phyloP scores from a whole-genome alignment of 768 basidiomycete genomes.

The Lentinula aciculospora region DNA sequence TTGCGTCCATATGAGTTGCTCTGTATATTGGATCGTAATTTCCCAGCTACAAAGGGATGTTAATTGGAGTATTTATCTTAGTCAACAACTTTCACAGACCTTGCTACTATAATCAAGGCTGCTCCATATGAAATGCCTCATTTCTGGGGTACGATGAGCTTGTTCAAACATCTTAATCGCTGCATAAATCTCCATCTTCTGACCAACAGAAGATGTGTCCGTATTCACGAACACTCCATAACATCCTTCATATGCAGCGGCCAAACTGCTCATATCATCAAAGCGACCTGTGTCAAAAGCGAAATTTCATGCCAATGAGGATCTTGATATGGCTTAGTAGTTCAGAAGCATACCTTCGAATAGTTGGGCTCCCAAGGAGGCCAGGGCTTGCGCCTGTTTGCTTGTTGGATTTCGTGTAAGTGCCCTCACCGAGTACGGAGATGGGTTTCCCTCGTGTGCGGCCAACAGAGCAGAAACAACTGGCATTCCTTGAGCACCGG shows the following conservation, averaged over 20 bases:
- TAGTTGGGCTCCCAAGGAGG: slow-evolving; percentile 29
- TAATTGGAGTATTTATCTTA: too few species aligned
- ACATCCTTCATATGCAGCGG: slow-evolving; percentile 25
- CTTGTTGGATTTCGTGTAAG: slow-evolving; percentile 30
- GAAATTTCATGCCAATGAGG: background rate
- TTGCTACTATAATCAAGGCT: slow-evolving; percentile 4
- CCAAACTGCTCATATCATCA: slow-evolving; percentile 23
- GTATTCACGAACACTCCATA: slow-evolving; percentile 18
- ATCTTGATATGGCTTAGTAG: background rate
- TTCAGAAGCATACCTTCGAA: slow-evolving; percentile 25
- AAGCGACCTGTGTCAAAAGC: slow-evolving; percentile 22
- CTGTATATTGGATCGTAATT: slow-evolving; percentile 19
- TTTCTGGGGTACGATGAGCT: background rate
- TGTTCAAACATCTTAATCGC: slow-evolving; percentile 5
- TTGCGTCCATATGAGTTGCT: slow-evolving; percentile 34
- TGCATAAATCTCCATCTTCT: slow-evolving; percentile 1
- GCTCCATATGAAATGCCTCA: slow-evolving; percentile 5
- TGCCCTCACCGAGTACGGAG: slow-evolving; percentile 36
- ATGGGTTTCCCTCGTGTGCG: slow-evolving; percentile 29
- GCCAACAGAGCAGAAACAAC: slow-evolving; percentile 33
- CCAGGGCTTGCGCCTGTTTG: slow-evolving; percentile 27
- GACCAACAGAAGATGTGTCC: slow-evolving; percentile 4
- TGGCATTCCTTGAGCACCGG: slow-evolving; percentile 37
- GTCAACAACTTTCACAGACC: background rate
- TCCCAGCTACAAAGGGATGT: background rate